Evolutionary conservation across 768 basidiomycete species (phyloP).

Genomic region (Rhizopogon roseolus): DNA sequence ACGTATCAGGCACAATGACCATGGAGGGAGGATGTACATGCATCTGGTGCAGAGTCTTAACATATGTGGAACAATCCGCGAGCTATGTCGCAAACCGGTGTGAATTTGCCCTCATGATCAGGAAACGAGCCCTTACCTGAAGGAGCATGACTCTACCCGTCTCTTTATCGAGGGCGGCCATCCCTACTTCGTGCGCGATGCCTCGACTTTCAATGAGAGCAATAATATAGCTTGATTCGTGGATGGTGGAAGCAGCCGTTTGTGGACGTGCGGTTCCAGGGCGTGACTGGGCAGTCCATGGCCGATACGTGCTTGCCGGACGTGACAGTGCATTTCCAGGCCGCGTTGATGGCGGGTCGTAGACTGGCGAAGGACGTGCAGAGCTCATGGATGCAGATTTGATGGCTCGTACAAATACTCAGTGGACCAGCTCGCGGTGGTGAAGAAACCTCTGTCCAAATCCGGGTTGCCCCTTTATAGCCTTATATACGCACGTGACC

Average conservation of each 20-base stretch:
- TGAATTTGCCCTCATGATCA: conserved; percentile 1
- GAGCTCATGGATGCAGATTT: neutral
- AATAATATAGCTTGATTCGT: conserved; percentile 60
- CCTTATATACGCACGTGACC: too few relatives aligned
- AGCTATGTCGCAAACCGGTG: conserved; percentile 40
- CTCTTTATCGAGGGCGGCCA: conserved; percentile 80
- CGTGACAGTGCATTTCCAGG: conserved; percentile 11
- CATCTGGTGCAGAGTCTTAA: conserved; percentile 85
- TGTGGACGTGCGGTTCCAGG: conserved; percentile 49
- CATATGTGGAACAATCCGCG: conserved; percentile 83
- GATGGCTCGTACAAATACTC: neutral
- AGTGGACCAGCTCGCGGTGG: too few relatives aligned
- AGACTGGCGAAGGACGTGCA: neutral
- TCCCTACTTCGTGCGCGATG: conserved; percentile 78
- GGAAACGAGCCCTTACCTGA: conserved; percentile 48
- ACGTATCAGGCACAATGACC: conserved; percentile 81
- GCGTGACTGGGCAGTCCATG: conserved; percentile 55
- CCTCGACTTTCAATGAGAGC: conserved; percentile 76
- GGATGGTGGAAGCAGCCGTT: conserved; percentile 54
- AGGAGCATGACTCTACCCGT: conserved; percentile 73
- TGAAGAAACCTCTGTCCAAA: too few relatives aligned
- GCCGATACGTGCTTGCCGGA: conserved; percentile 28
- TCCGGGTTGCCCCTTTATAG: too few relatives aligned
- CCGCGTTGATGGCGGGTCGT: conserved; percentile 9
- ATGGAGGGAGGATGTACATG: conserved; percentile 67